Evolutionary conservation across 2,329 filamentous ascomycete genomes (phyloP), one percentile per base, ranked within the genome.

Genomic region (Neobulgaria alba): DNA sequence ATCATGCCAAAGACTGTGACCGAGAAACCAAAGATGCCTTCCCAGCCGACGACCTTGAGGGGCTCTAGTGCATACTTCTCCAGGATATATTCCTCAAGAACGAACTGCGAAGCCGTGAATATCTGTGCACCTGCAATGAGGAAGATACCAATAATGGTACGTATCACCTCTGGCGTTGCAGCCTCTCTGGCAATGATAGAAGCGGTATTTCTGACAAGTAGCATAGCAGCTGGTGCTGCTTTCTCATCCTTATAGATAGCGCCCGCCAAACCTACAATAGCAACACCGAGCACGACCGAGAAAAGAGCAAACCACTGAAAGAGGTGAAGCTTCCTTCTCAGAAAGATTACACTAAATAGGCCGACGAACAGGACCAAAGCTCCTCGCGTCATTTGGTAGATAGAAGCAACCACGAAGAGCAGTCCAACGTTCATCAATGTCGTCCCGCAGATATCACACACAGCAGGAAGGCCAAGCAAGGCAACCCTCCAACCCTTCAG

Each of bases 371-470:
- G 72, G 3, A 98, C 90, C 31, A 98, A 72, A 0, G 92, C 92
- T 7, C 92, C 92, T 44, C 92, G 74, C 1, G 90, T 96, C 92
- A 98, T 98, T 66, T 98, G 92, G 65, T 95, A 98, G 57, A 98
- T 95, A 46, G 86, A 93, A 1, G 92, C 87, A 10, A 86, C 92
- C 17, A 96, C 89, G 60, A 96, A 89, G 36, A 96, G 72, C 51
- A 98, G 71, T 3, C 92, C 92, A 3, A 87, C 85, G 58, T 98
- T 98, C 89, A 98, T 96, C 41, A 96, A 74, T 3, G 92, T 98
- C 3, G 92, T 98, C 35, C 87, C 92, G 17, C 85, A 79, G 50
- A 96, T 95, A 61, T 98, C 92, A 65, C 89, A 95, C 58, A 88
- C 82, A 31, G 92, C 85, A 1, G 92, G 92, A 9, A 94, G 68